Percentiles rank a stretch among this genome's conserved stretches.
phyloP scores from a whole-genome alignment of 306 rosid species.

The Styphnolobium japonicum region DNA sequence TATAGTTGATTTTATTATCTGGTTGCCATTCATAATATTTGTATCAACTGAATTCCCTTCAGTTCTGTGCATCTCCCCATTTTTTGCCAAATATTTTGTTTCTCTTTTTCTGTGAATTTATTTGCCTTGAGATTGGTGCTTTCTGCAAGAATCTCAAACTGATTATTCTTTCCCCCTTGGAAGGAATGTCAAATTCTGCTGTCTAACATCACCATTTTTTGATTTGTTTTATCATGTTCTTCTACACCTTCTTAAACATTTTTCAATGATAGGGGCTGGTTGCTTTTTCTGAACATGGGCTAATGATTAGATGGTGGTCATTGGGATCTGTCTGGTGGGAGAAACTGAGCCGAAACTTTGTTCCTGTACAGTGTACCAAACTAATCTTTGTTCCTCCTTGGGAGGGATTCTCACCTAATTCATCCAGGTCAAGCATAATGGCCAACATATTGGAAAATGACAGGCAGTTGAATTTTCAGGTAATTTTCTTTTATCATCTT shows the following conservation, averaged over 20 bases:
- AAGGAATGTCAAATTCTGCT: not conserved
- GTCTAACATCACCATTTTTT: not conserved
- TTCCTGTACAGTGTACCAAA: slow-evolving; percentile 93
- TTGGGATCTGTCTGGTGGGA: slow-evolving; percentile 98
- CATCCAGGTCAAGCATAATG: slow-evolving; percentile 91
- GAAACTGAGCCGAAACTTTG: slow-evolving; percentile 79
- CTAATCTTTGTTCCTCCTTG: slow-evolving; percentile 94
- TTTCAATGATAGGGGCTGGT: slow-evolving; percentile 70
- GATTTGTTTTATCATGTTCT: not conserved
- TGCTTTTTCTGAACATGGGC: slow-evolving; percentile 92
- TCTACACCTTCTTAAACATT: slow-evolving; percentile 6
- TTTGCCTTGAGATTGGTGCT: slow-evolving; percentile 7
- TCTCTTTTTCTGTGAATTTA: not conserved
- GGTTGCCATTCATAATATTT: not conserved
- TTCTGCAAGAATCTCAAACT: slow-evolving; percentile 26
- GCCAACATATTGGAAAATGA: slow-evolving; percentile 68
- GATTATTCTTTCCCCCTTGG: not conserved
- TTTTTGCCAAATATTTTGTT: slow-evolving; percentile 5
- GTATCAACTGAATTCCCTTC: not conserved
- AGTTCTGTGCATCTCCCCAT: not conserved
- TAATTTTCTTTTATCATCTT: slow-evolving; percentile 27
- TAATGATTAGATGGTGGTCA: slow-evolving; percentile 99
- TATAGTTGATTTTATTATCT: not conserved
- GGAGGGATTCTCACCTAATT: slow-evolving; percentile 99
- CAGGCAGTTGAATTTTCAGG: slow-evolving; percentile 50